Evolutionary conservation across 805 yeast genomes (phyloP).

Genomic region (Hermanozyma aechmeae): DNA sequence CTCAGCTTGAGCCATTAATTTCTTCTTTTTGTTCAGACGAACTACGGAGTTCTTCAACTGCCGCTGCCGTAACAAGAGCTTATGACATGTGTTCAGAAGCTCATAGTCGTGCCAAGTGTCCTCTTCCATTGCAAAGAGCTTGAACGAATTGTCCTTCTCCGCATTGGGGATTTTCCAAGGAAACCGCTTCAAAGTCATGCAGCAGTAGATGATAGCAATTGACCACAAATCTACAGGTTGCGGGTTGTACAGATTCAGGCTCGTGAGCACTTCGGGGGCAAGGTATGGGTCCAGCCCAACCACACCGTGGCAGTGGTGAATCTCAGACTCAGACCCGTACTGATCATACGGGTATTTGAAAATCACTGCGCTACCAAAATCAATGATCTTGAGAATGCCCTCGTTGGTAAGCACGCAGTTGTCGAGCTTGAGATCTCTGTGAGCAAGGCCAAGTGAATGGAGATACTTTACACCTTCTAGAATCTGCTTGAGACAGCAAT

Average conservation of each 20-base stretch:
- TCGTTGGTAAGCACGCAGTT: conserved; percentile 70
- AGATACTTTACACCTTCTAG: conserved; percentile 63
- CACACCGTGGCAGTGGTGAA: conserved; percentile 45
- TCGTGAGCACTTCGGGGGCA: not conserved
- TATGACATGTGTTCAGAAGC: conserved; percentile 65
- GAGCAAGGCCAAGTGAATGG: conserved; percentile 74
- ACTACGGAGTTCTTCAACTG: conserved; percentile 40
- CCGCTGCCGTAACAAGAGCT: conserved; percentile 49
- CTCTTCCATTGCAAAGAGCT: conserved; percentile 54
- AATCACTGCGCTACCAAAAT: conserved; percentile 78
- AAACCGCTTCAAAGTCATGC: not conserved
- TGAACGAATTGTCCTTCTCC: conserved; percentile 55
- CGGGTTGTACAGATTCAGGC: not conserved
- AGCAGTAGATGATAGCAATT: not conserved
- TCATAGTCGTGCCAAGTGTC: conserved; percentile 71
- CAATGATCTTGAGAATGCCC: conserved; percentile 71
- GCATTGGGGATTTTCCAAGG: conserved; percentile 80
- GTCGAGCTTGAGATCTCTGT: conserved; percentile 74
- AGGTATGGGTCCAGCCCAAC: conserved; percentile 74
- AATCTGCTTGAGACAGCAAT: conserved; percentile 72
- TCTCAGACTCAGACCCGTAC: conserved; percentile 28
- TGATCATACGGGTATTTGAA: conserved; percentile 65
- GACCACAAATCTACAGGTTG: not conserved
- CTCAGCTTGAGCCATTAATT: conserved; percentile 9
- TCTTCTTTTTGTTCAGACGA: conserved; percentile 33